Conservation (phyloP, 2,329 filamentous ascomycete genomes). For the Ceratocystis diversiconidia region DNA sequence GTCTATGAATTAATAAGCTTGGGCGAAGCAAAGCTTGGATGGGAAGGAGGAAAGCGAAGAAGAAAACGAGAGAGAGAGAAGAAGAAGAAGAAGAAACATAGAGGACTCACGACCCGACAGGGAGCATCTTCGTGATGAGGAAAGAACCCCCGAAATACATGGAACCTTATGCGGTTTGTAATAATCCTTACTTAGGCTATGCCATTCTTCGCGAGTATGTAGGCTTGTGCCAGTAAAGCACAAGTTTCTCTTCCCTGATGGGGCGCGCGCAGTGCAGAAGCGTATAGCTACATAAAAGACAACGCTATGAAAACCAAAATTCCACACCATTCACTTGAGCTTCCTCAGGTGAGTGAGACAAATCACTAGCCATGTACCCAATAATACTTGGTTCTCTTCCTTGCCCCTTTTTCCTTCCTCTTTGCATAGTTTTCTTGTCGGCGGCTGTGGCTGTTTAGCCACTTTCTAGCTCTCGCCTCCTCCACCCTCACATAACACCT, state of each 20-base stretch:
- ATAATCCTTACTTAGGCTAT: too few species aligned
- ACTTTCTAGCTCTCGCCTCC: background rate
- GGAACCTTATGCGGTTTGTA: too few species aligned
- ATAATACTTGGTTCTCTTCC: background rate
- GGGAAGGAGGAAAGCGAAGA: background rate
- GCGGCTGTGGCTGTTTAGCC: background rate
- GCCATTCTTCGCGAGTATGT: background rate
- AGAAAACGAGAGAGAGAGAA: background rate
- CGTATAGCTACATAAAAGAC: background rate
- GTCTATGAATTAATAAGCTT: too few species aligned
- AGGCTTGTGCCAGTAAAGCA: background rate
- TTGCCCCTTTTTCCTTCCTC: background rate
- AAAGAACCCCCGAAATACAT: too few species aligned
- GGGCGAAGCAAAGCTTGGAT: too few species aligned
- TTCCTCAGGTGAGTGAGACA: background rate
- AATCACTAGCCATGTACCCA: too few species aligned
- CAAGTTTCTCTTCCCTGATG: too few species aligned
- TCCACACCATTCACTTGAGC: background rate
- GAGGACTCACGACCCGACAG: too few species aligned
- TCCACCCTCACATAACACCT: background rate
- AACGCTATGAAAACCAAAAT: background rate
- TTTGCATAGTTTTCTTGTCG: background rate
- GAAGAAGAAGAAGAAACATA: background rate
- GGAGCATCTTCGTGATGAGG: too few species aligned
- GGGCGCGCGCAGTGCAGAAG: too few species aligned